These are phyloP conservation scores for Pseudodiploospora longispora DNA, from an alignment of 2,329 filamentous ascomycete genomes.

Conservation along the genomic window DNA sequence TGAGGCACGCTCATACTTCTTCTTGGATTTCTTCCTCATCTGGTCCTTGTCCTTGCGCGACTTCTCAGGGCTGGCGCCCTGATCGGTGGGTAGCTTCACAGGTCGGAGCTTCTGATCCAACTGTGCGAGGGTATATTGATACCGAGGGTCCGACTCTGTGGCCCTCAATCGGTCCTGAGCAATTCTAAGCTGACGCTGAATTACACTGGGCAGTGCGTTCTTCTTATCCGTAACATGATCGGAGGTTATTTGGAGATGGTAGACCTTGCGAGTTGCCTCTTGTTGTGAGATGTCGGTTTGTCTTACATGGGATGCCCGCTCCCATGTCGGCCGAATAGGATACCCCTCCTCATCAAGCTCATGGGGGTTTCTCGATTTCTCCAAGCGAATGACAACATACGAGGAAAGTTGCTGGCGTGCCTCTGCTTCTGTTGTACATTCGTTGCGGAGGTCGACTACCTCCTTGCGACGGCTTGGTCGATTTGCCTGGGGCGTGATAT, in stretches of 20 bases:
- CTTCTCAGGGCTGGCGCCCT: constrained; percentile 11
- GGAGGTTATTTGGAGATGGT: constrained; percentile 23
- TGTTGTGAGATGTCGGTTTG: constrained; percentile 29
- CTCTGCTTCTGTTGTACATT: constrained; percentile 28
- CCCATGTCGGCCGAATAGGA: constrained; percentile 30
- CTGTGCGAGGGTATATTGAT: constrained; percentile 34
- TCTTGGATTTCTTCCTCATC: constrained; percentile 18
- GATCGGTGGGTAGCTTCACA: constrained; percentile 11
- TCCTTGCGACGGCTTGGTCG: constrained; percentile 11
- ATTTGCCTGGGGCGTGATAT: constrained; percentile 7
- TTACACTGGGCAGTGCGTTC: constrained; percentile 22
- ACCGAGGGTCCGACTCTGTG: constrained; percentile 30
- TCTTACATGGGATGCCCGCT: constrained; percentile 23
- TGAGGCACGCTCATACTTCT: constrained; percentile 28
- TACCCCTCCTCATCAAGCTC: constrained; percentile 29
- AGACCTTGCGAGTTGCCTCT: constrained; percentile 29
- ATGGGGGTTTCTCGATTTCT: constrained; percentile 26
- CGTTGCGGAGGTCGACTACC: constrained; percentile 29
- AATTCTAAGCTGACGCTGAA: constrained; percentile 35
- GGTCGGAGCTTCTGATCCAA: constrained; percentile 31
- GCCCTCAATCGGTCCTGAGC: constrained; percentile 26
- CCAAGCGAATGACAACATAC: constrained; percentile 33
- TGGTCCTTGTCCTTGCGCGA: constrained; percentile 11
- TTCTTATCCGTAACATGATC: constrained; percentile 30
- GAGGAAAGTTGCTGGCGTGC: constrained; percentile 31